Conservation (phyloP, 2,329 filamentous ascomycete species). For the Pezizomycotina sp. region DNA sequence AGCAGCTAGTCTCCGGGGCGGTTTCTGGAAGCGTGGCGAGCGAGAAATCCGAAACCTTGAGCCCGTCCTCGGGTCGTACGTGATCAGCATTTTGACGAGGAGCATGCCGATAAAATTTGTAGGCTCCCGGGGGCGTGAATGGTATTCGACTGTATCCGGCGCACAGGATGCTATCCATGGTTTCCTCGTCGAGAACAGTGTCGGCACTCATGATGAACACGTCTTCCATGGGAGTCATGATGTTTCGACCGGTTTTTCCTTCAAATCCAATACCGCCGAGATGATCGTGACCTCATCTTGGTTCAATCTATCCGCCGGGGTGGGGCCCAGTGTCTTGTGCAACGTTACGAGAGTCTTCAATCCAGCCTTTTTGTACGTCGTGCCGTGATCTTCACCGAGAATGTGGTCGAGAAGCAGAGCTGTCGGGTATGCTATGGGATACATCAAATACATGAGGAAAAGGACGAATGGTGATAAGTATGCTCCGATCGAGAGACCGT, state of each 20-base stretch:
- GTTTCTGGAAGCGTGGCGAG: constrained; percentile 91
- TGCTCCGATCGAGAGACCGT: constrained; percentile 84
- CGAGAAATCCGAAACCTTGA: constrained; percentile 74
- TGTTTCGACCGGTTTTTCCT: constrained; percentile 84
- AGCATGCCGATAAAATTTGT: constrained; percentile 95
- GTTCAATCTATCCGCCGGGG: constrained; percentile 70
- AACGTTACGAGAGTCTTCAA: constrained; percentile 90
- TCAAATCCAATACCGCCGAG: constrained; percentile 85
- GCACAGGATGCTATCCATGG: constrained; percentile 83
- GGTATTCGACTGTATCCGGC: constrained; percentile 93
- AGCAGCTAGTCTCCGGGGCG: constrained; percentile 80
- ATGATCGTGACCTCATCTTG: constrained; percentile 98
- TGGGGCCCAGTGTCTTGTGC: constrained; percentile 77
- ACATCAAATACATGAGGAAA: constrained; percentile 76
- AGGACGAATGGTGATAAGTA: constrained; percentile 73
- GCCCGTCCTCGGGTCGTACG: constrained; percentile 92
- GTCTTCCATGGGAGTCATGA: constrained; percentile 98
- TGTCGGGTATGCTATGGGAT: constrained; percentile 81
- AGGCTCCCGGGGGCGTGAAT: constrained; percentile 69
- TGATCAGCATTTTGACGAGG: constrained; percentile 95
- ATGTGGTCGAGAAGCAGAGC: constrained; percentile 89
- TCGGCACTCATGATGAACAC: constrained; percentile 96
- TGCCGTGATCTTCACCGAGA: constrained; percentile 86
- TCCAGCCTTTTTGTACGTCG: constrained; percentile 93
- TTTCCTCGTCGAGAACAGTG: constrained; percentile 77